phyloP scores from a whole-genome alignment of 345 rosid species.

The Salix dunnii region DNA sequence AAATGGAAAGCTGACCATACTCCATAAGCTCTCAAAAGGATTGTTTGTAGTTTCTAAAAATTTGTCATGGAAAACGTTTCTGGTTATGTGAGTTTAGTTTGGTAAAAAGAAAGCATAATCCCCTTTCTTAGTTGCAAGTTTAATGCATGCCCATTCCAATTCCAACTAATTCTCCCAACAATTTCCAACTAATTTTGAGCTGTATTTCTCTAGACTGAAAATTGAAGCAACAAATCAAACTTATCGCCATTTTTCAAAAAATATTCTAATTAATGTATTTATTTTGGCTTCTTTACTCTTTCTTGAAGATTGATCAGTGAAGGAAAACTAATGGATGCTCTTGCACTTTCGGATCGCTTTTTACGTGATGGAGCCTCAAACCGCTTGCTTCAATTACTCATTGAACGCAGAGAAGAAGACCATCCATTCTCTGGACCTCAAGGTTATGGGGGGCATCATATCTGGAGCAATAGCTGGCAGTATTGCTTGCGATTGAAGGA shows the following conservation, averaged over 20 bases:
- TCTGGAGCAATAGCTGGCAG: constrained; percentile 89
- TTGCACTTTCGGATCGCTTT: constrained; percentile 96
- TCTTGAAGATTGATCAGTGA: constrained; percentile 67
- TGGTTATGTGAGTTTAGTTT: background rate
- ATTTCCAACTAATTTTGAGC: too few species aligned
- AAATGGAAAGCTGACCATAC: background rate
- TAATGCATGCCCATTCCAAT: background rate
- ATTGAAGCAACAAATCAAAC: background rate
- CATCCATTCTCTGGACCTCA: constrained; percentile 49
- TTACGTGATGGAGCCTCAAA: constrained; percentile 89
- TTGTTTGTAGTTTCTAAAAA: background rate
- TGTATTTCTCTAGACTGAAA: background rate
- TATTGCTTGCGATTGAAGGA: constrained; percentile 95
- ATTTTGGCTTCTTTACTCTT: constrained; percentile 4
- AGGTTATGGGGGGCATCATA: constrained; percentile 53
- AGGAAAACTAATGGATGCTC: constrained; percentile 91
- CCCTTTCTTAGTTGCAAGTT: background rate
- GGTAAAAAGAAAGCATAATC: background rate
- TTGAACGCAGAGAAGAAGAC: constrained; percentile 68
- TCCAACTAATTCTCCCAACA: background rate
- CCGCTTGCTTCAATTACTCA: constrained; percentile 74
- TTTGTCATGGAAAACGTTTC: background rate
- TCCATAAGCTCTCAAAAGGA: background rate
- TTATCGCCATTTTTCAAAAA: too few species aligned
- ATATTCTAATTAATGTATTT: background rate